A percentile compares a stretch with the other conserved stretches of the same genome.
Conservation (phyloP, 2,329 filamentous ascomycete species). For the Neocatenulostroma microsporum region DNA sequence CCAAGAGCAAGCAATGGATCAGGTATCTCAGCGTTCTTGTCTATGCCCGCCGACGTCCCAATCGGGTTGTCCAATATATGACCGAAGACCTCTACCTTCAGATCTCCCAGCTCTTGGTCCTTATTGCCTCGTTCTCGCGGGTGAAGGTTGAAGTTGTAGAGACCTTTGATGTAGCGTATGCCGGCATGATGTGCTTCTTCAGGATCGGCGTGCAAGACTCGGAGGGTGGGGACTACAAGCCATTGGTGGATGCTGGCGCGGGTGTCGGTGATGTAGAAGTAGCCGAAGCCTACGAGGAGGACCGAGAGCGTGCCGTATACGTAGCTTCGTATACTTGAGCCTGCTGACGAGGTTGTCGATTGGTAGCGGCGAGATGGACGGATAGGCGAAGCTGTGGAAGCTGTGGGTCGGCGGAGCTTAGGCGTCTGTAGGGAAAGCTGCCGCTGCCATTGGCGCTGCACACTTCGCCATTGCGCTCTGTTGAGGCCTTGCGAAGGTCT, state of each 20-base stretch:
- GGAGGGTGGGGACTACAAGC: conserved; percentile 53
- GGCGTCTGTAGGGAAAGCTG: not conserved
- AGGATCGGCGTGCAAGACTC: conserved; percentile 61
- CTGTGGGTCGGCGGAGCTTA: not conserved
- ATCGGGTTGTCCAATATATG: conserved; percentile 74
- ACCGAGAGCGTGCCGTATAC: not conserved
- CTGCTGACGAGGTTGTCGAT: not conserved
- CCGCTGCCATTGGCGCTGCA: conserved; percentile 6
- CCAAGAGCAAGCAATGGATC: conserved; percentile 78
- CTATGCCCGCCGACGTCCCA: conserved; percentile 88
- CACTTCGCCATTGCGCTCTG: conserved; percentile 4
- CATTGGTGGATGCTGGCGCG: conserved; percentile 48
- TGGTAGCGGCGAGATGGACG: not conserved
- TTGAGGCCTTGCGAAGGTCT: conserved; percentile 1
- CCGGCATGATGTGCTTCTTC: conserved; percentile 89
- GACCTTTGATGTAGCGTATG: conserved; percentile 59
- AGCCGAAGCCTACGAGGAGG: conserved; percentile 15
- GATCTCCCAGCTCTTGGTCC: conserved; percentile 43
- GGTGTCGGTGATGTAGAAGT: conserved; percentile 48
- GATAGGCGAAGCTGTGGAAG: no score
- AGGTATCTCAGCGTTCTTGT: conserved; percentile 87
- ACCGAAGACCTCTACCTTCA: conserved; percentile 65
- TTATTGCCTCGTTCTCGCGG: conserved; percentile 68
- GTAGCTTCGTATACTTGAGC: not conserved
- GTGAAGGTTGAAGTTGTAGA: conserved; percentile 69